Evolutionary conservation across 202 grass and related monocot species (phyloP).

Genomic region (Carex arenaria): DNA sequence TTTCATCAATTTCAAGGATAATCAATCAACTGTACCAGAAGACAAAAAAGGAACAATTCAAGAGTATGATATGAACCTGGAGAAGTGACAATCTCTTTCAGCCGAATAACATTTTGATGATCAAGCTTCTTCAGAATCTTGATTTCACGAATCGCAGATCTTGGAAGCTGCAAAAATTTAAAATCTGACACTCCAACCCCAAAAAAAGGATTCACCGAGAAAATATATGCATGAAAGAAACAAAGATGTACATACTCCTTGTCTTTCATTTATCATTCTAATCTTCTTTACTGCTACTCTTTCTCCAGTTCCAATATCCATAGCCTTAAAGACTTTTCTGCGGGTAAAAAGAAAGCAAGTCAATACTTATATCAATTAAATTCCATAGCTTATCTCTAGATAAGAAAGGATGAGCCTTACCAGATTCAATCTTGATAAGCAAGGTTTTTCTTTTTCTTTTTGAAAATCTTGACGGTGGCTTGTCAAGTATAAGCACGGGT

Average conservation of each 20-base stretch:
- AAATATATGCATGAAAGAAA: not conserved
- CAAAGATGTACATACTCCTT: slow-evolving; percentile 23
- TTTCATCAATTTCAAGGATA: not conserved
- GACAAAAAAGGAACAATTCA: not conserved
- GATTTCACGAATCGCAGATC: slow-evolving; percentile 83
- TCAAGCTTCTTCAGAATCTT: slow-evolving; percentile 92
- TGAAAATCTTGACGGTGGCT: no score
- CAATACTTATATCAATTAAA: not conserved
- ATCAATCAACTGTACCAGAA: not conserved
- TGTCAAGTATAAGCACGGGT: no score
- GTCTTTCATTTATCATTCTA: slow-evolving; percentile 90
- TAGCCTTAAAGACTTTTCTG: no score
- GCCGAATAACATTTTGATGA: slow-evolving; percentile 76
- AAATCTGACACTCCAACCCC: not conserved
- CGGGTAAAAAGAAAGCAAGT: not conserved
- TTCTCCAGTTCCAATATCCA: slow-evolving; percentile 31
- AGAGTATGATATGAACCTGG: slow-evolving; percentile 39
- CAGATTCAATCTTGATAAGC: not conserved
- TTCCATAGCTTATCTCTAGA: not conserved
- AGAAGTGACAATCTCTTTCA: slow-evolving; percentile 91
- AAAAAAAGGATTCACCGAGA: not conserved
- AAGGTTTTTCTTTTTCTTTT: not conserved
- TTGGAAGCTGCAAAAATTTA: slow-evolving; percentile 51
- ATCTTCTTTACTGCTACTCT: slow-evolving; percentile 93
- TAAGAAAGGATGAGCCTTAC: not conserved